These are phyloP conservation scores for Arthroderma uncinatum DNA, from an alignment of 2,329 filamentous ascomycete species.

Conservation along the genomic window DNA sequence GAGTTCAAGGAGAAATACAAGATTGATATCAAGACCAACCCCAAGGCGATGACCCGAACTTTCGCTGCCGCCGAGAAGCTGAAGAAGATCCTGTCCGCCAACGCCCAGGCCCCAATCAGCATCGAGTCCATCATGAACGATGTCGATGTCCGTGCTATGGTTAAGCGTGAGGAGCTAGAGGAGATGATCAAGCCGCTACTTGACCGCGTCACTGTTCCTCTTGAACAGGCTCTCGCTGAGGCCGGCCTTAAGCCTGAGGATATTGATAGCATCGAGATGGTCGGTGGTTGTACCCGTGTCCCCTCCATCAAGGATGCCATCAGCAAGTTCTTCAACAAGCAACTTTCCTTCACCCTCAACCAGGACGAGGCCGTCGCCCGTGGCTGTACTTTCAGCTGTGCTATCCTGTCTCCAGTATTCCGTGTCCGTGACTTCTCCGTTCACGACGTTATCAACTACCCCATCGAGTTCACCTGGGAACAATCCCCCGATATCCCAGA, in stretches of 20 bases:
- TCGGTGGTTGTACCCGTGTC: conserved; percentile 89
- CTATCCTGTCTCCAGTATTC: conserved; percentile 94
- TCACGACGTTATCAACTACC: conserved; percentile 95
- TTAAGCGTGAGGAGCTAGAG: conserved; percentile 92
- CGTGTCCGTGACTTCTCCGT: conserved; percentile 96
- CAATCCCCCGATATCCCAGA: conserved; percentile 97
- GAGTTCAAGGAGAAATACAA: conserved; percentile 98
- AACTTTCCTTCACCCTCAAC: conserved; percentile 90
- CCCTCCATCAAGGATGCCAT: conserved; percentile 85
- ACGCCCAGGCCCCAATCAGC: conserved; percentile 82
- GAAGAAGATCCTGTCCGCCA: conserved; percentile 97
- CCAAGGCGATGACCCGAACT: conserved; percentile 79
- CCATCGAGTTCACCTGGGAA: conserved; percentile 98
- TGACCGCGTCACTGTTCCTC: conserved; percentile 56
- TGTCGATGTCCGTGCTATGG: conserved; percentile 74
- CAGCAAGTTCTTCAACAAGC: conserved; percentile 82
- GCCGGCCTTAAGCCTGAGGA: conserved; percentile 84
- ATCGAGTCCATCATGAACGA: conserved; percentile 99
- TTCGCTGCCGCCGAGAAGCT: conserved; percentile 86
- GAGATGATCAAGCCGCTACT: conserved; percentile 78
- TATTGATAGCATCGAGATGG: conserved; percentile 85
- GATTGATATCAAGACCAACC: conserved; percentile 84
- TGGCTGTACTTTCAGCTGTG: conserved; percentile 93
- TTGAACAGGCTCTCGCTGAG: conserved; percentile 89
- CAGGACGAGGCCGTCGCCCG: conserved; percentile 94